phyloP scores from a whole-genome alignment of 345 rosid genomes.

The Citrus sp. region DNA sequence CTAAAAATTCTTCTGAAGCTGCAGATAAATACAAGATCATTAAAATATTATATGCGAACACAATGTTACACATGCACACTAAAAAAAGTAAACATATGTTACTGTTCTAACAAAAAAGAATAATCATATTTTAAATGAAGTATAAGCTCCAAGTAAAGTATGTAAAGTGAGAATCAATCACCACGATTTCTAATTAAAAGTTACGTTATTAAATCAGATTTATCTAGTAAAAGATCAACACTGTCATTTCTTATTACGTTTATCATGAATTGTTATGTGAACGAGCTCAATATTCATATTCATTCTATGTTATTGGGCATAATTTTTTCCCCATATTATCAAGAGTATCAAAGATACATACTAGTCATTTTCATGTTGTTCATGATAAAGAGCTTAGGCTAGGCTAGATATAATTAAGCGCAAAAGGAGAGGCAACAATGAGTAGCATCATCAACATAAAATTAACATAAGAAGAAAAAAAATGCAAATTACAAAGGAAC shows the following conservation, averaged over 20 bases:
- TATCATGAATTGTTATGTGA: not conserved
- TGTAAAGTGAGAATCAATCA: not conserved
- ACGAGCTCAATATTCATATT: not conserved
- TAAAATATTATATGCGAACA: not conserved
- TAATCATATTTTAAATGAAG: not conserved
- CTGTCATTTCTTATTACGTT: not conserved
- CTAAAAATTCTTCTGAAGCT: conserved; percentile 98
- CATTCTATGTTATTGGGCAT: not conserved
- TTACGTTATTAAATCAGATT: not conserved
- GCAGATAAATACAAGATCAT: conserved; percentile 21
- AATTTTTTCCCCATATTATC: not conserved
- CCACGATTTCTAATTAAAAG: not conserved
- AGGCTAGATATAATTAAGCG: not conserved
- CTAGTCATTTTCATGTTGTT: not conserved
- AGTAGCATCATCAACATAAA: not conserved
- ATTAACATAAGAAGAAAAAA: not conserved
- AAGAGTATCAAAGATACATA: not conserved
- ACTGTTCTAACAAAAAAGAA: not conserved
- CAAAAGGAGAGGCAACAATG: not conserved
- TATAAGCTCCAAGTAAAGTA: not conserved
- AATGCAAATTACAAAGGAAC: not conserved
- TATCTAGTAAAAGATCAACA: not conserved
- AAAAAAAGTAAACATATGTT: not conserved
- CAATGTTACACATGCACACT: not conserved
- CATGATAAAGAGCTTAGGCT: not conserved